Conservation (phyloP, 1,139 yeast species). For the Williopsis jadinii region DNA sequence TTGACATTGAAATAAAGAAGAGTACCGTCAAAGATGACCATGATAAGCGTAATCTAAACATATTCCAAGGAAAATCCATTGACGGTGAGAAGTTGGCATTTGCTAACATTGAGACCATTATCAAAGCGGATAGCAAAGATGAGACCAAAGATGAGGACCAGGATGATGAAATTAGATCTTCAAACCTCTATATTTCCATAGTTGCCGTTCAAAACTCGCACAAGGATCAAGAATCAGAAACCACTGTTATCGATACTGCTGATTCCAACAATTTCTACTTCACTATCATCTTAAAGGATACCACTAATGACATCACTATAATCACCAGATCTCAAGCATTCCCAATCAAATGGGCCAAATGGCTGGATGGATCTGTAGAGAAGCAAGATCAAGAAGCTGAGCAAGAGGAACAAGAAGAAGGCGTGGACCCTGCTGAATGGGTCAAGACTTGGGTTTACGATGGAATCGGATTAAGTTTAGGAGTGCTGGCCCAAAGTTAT, state of each 20-base stretch:
- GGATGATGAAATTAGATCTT: constrained; percentile 28
- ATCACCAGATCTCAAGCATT: constrained; percentile 80
- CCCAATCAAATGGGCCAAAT: constrained; percentile 82
- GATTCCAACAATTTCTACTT: constrained; percentile 49
- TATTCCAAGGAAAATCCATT: constrained; percentile 68
- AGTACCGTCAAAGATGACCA: constrained; percentile 27
- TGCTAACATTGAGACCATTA: constrained; percentile 77
- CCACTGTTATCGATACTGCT: constrained; percentile 30
- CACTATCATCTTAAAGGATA: constrained; percentile 68
- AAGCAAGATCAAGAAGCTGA: constrained; percentile 7
- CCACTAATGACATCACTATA: constrained; percentile 67
- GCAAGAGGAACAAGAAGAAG: constrained; percentile 27
- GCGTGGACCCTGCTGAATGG: constrained; percentile 93
- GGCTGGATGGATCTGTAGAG: constrained; percentile 51
- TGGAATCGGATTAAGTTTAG: constrained; percentile 73
- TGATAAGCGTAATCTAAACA: constrained; percentile 46
- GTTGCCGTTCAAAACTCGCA: constrained; percentile 48
- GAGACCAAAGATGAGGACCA: constrained; percentile 7
- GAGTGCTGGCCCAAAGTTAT: constrained; percentile 83
- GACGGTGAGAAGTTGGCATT: constrained; percentile 88
- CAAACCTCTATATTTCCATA: constrained; percentile 72
- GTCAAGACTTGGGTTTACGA: constrained; percentile 88
- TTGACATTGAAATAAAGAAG: constrained; percentile 14
- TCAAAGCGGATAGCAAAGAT: constrained; percentile 28
- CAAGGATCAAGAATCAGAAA: constrained; percentile 10